These are phyloP conservation scores for Termitomyces titanicus DNA, from an alignment of 768 basidiomycete genomes.

Conservation along the genomic window DNA sequence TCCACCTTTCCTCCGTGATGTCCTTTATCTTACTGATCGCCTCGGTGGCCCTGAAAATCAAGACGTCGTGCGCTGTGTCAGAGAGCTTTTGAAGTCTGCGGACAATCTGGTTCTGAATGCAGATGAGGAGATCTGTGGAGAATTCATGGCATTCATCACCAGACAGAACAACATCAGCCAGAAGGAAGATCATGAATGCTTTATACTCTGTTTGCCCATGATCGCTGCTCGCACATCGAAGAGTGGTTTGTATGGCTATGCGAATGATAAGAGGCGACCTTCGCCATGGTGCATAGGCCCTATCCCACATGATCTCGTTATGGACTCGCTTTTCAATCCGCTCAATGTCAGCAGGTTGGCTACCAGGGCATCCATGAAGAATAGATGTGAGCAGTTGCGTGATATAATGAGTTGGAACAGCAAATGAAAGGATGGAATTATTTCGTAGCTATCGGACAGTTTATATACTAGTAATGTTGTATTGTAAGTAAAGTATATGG, in stretches of 20 bases:
- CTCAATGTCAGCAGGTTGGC: constrained; percentile 21
- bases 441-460: too few relatives aligned
- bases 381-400: constrained; percentile 47
- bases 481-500: too few relatives aligned
- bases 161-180: constrained; percentile 23
- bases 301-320: constrained; percentile 43
- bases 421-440: too few relatives aligned
- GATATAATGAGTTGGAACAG: constrained; percentile 31
- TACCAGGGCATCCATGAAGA: constrained; percentile 30
- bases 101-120: constrained; percentile 33
- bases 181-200: constrained; percentile 40
- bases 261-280: constrained; percentile 44
- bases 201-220: constrained; percentile 35
- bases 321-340: constrained; percentile 40
- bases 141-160: constrained; percentile 16
- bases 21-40: constrained; percentile 15
- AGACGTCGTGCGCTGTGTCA: constrained; percentile 15
- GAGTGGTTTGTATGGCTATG: constrained; percentile 39
- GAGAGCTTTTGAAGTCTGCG: constrained; percentile 36
- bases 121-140: constrained; percentile 32
- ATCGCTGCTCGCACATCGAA: constrained; percentile 11
- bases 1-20: constrained; percentile 33
- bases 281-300: constrained; percentile 41
- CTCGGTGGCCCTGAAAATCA: constrained; percentile 17
- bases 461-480: too few relatives aligned